Evolutionary conservation across 768 basidiomycete species (phyloP).

Genomic region (Chalciporus piperatus): DNA sequence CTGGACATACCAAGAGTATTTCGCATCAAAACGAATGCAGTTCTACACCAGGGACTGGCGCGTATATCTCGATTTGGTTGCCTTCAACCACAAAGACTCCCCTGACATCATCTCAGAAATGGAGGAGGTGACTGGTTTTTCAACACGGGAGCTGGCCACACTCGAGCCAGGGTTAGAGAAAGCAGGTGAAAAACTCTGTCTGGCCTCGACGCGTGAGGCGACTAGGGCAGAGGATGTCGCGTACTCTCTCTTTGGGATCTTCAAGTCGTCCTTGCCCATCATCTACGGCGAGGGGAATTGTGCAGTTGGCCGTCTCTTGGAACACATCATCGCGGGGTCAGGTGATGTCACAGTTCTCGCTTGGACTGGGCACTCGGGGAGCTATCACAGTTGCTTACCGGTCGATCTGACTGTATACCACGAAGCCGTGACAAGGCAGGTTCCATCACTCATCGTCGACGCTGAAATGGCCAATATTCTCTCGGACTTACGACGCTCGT

Average conservation of each 20-base stretch:
- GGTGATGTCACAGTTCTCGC: constrained; percentile 6
- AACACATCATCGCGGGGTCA: constrained; percentile 5
- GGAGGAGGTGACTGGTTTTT: not conserved
- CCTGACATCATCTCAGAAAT: not conserved
- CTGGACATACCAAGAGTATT: not conserved
- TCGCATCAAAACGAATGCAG: not conserved
- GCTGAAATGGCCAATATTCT: not conserved
- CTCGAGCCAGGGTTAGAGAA: not conserved
- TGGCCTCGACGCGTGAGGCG: constrained; percentile 7
- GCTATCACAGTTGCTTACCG: constrained; percentile 8
- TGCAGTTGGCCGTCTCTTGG: constrained; percentile 8
- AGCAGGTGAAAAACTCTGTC: not conserved
- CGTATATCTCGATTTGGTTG: not conserved
- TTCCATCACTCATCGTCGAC: not conserved
- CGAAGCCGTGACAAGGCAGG: not conserved
- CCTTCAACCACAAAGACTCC: not conserved
- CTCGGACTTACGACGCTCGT: not conserved
- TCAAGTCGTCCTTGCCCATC: constrained; percentile 3
- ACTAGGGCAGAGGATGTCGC: constrained; percentile 10
- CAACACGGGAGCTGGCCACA: not conserved
- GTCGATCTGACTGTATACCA: not conserved
- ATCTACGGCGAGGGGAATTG: constrained; percentile 13
- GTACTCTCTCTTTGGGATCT: constrained; percentile 12
- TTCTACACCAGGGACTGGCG: not conserved
- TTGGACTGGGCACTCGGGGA: constrained; percentile 5